A percentile compares a stretch with the other conserved stretches of the same genome.
Evolutionary conservation across 306 rosid genomes (phyloP).

Genomic region (Herpetospermum pedunculosum): DNA sequence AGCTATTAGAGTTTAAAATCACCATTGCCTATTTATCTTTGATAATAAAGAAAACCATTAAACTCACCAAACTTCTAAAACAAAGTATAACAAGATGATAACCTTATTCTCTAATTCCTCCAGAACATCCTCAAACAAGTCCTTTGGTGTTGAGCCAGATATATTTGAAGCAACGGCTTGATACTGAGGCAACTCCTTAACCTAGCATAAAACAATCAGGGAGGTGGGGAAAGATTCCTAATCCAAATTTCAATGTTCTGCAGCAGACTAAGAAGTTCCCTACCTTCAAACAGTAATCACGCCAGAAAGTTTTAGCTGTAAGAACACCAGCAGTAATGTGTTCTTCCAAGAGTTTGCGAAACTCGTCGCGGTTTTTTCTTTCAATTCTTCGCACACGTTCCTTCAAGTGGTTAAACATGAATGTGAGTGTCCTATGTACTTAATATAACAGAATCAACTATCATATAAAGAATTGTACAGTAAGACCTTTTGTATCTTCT

Average conservation of each 20-base stretch:
- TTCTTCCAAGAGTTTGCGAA: conserved; percentile 79
- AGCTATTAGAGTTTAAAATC: not conserved
- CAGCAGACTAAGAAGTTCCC: not conserved
- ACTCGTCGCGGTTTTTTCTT: conserved; percentile 93
- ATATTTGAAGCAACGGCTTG: conserved; percentile 82
- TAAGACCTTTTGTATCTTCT: conserved; percentile 59
- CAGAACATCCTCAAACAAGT: conserved; percentile 71
- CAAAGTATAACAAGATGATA: not conserved
- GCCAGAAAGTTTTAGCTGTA: conserved; percentile 81
- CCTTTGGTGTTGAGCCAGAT: conserved; percentile 93
- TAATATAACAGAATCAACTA: conserved; percentile 9
- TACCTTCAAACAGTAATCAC: conserved; percentile 87
- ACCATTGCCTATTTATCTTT: not conserved
- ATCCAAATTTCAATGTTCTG: not conserved
- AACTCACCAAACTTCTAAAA: not conserved
- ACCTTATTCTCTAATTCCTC: conserved; percentile 84
- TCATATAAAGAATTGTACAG: conserved; percentile 8
- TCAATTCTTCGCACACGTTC: conserved; percentile 70
- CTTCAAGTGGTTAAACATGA: conserved; percentile 23
- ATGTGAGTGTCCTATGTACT: conserved; percentile 16
- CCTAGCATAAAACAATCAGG: conserved; percentile 26
- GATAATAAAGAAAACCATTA: not conserved
- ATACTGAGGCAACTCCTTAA: conserved; percentile 79
- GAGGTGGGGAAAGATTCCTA: not conserved
- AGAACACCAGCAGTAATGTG: conserved; percentile 56